Conservation (phyloP, 192 early-diverging fungal genomes). For the Entomortierella parvispora region DNA sequence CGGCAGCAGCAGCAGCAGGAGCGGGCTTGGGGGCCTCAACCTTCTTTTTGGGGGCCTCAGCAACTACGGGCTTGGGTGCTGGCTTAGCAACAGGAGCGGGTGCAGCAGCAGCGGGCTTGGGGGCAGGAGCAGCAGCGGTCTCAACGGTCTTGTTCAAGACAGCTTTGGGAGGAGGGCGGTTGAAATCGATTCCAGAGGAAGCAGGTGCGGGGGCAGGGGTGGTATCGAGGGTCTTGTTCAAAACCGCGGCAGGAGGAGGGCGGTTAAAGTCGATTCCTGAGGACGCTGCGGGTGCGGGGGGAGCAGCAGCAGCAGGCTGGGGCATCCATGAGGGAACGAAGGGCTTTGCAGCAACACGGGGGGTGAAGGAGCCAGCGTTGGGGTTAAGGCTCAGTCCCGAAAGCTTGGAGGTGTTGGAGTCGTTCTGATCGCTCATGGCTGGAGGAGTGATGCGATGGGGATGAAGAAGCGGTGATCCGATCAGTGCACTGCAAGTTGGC, state of each 20-base stretch:
- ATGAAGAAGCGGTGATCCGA: too few relatives aligned
- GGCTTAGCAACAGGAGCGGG: constrained; percentile 16
- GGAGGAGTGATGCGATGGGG: too few relatives aligned
- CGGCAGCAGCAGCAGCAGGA: constrained; percentile 10
- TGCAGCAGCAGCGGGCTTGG: constrained; percentile 7
- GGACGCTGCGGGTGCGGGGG: neutral
- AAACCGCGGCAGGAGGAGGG: neutral
- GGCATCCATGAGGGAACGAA: constrained; percentile 73
- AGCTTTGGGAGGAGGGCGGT: constrained; percentile 17
- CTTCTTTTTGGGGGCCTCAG: constrained; percentile 17
- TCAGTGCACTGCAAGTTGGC: too few relatives aligned
- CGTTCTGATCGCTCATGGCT: constrained; percentile 10
- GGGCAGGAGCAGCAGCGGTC: constrained; percentile 7
- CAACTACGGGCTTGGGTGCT: neutral
- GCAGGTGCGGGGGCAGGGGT: constrained; percentile 2
- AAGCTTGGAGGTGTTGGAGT: constrained; percentile 27
- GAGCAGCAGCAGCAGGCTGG: constrained; percentile 40
- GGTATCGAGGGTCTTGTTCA: constrained; percentile 5
- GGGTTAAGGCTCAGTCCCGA: constrained; percentile 66
- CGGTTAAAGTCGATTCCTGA: neutral
- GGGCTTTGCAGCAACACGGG: constrained; percentile 66
- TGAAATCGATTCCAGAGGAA: constrained; percentile 8
- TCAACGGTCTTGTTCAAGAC: constrained; percentile 30
- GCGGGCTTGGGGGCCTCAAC: constrained; percentile 13
- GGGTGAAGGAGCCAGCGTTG: constrained; percentile 68